Percentiles rank a stretch among this genome's conserved stretches.
Conservation (phyloP, 2,329 filamentous ascomycete genomes). For the Hypoxylon sp. region DNA sequence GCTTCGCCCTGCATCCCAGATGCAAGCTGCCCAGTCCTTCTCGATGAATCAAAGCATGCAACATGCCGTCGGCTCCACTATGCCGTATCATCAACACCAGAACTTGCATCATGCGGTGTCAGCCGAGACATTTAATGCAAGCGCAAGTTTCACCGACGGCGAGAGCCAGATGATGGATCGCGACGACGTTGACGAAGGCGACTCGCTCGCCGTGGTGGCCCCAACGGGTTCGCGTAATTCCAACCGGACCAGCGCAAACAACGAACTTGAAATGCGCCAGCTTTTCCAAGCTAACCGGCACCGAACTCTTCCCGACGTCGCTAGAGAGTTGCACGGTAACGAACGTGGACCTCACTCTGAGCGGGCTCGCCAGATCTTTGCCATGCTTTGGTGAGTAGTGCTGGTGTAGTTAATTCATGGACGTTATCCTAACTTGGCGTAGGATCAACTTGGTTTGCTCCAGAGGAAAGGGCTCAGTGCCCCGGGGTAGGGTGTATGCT, state of each 20-base stretch:
- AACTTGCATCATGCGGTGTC: conserved; percentile 66
- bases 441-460: conserved; percentile 83
- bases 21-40: conserved; percentile 66
- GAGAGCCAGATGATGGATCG: conserved; percentile 74
- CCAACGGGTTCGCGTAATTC: conserved; percentile 65
- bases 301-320: conserved; percentile 78
- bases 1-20: conserved; percentile 69
- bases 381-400: conserved; percentile 84
- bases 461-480: conserved; percentile 86
- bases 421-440: conserved; percentile 48
- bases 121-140: conserved; percentile 66
- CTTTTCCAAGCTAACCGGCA: conserved; percentile 79
- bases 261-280: conserved; percentile 84
- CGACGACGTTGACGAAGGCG: conserved; percentile 71
- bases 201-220: conserved; percentile 63
- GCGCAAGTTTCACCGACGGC: conserved; percentile 69
- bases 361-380: conserved; percentile 87
- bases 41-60: conserved; percentile 67
- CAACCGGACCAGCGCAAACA: conserved; percentile 80
- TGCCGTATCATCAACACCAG: conserved; percentile 62
- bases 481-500: conserved; percentile 92
- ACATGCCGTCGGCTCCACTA: conserved; percentile 61
- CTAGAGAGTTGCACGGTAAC: conserved; percentile 81
- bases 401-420: background rate
- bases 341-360: conserved; percentile 86